A percentile compares a stretch with the other conserved stretches of the same genome.
Conservation (phyloP, 2,329 filamentous ascomycete genomes). For the Cladosporium sp. region DNA sequence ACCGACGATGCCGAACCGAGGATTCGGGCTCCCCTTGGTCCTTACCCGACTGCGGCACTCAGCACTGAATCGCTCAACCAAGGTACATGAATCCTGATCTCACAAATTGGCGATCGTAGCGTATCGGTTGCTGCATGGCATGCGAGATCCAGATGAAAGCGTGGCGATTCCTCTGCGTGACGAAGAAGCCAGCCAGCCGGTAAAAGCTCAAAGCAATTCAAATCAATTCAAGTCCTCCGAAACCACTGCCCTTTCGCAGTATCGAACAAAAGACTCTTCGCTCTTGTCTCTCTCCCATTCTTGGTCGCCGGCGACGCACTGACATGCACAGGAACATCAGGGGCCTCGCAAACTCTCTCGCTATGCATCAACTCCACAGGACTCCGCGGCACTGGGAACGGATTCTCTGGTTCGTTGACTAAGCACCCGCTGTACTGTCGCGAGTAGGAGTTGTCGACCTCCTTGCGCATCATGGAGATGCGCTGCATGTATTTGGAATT, state of each 20-base stretch:
- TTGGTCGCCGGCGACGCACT: conserved; percentile 6
- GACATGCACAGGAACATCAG: conserved; percentile 22
- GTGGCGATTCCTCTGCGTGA: neutral
- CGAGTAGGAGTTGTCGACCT: conserved; percentile 32
- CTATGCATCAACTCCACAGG: conserved; percentile 31
- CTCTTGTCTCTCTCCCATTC: conserved; percentile 20
- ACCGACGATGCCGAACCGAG: conserved; percentile 5
- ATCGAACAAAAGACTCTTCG: conserved; percentile 35
- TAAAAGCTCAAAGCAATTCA: neutral
- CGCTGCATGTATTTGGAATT: conserved; percentile 28
- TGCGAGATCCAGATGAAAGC: neutral
- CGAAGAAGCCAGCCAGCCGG: neutral
- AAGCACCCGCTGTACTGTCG: conserved; percentile 30
- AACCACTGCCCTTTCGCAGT: conserved; percentile 22
- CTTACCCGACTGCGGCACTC: neutral
- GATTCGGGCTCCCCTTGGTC: neutral
- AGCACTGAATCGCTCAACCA: neutral
- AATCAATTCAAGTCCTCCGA: neutral
- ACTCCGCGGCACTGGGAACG: conserved; percentile 31
- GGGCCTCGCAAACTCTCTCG: conserved; percentile 31
- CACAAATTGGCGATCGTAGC: conserved; percentile 7
- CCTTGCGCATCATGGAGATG: conserved; percentile 31
- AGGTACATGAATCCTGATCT: neutral
- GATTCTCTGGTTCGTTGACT: conserved; percentile 32
- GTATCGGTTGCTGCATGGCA: neutral